Evolutionary conservation across 2,329 filamentous ascomycete species (phyloP), one percentile per base, ranked within the genome.

Genomic region (Teratosphaeriaceae sp.): DNA sequence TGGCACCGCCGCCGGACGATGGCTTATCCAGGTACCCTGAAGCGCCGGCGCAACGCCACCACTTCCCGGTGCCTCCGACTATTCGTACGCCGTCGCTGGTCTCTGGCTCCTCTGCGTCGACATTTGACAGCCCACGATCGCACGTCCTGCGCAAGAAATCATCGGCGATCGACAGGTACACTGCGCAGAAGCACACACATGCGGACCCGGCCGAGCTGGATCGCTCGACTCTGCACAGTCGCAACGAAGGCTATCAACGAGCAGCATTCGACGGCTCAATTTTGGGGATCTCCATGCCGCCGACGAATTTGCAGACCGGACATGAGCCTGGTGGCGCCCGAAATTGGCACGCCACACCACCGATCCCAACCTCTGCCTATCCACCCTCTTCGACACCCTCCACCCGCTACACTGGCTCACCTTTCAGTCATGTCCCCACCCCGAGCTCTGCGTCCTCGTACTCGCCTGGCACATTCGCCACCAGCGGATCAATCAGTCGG

Each of bases 401-500:
- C 3, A 88, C 85, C 1, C 73, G 81, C 47, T 88, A 84, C 55
- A 86, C 83, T 1, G 84, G 80, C 43, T 88, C 85, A 1, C 79
- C 82, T 4, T 88, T 87, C 63, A 88, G 84, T 58, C 75, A 84
- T 49, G 83, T 85, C 46, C 88, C 84, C 1, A 88, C 85, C 2
- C 85, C 85, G 5, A 88, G 84, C 3, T 88, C 85, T 8, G 80
- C 85, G 49, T 84, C 81, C 6, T 88, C 85, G 1, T 82, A 84
- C 54, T 88, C 84, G 13, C 82, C 85, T 3, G 75, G 78, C 2
- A 62, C 82, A 61, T 48, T 71, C 65, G 48, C 70, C 59, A 52
- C 72, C 62, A 64, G 59, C 34, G 44, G 47, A 44, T 20, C 65
- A 68, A 38, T 61, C 69, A n/a, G 72, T 73, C 53, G 57, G 63